These are phyloP conservation scores for Shiraia sp. DNA, from an alignment of 2,329 filamentous ascomycete genomes.

Conservation along the genomic window DNA sequence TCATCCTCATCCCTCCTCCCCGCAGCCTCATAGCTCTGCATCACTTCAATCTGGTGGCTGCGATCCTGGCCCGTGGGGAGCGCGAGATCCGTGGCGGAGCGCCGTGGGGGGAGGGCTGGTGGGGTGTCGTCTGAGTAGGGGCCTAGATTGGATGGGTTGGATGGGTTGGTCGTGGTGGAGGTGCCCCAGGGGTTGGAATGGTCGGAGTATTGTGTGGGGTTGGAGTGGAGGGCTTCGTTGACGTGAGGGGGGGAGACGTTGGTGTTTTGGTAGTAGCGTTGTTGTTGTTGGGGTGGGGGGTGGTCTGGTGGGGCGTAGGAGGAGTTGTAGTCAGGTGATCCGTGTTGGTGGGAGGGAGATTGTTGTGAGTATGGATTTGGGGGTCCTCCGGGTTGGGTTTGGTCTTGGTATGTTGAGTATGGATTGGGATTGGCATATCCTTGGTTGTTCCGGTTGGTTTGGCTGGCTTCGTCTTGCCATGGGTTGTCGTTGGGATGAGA, in stretches of 20 bases:
- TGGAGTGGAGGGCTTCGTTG: constrained; percentile 2
- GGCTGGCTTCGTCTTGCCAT: constrained; percentile 26
- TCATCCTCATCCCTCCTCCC: constrained; percentile 45
- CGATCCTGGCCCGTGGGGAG: constrained; percentile 47
- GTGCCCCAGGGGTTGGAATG: constrained; percentile 9
- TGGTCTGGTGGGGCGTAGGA: constrained; percentile 7
- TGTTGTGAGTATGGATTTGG: constrained; percentile 12
- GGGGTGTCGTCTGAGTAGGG: constrained; percentile 9
- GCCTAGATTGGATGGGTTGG: neutral
- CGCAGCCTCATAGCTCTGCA: constrained; percentile 45
- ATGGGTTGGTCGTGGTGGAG: no score
- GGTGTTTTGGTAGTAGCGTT: neutral
- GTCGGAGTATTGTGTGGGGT: neutral
- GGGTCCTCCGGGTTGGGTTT: constrained; percentile 7
- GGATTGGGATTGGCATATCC: constrained; percentile 24
- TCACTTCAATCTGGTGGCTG: constrained; percentile 49
- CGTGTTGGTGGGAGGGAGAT: constrained; percentile 10
- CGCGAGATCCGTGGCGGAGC: constrained; percentile 41
- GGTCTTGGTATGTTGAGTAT: constrained; percentile 26
- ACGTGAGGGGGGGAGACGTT: neutral
- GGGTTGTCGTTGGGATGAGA: constrained; percentile 26
- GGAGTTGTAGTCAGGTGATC: constrained; percentile 12
- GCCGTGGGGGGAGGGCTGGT: constrained; percentile 32
- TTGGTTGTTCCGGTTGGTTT: constrained; percentile 8
- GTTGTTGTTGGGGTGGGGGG: constrained; percentile 7